Base-by-base conservation (phyloP, 331 rosid species). In the Quercus phellos region DNA sequence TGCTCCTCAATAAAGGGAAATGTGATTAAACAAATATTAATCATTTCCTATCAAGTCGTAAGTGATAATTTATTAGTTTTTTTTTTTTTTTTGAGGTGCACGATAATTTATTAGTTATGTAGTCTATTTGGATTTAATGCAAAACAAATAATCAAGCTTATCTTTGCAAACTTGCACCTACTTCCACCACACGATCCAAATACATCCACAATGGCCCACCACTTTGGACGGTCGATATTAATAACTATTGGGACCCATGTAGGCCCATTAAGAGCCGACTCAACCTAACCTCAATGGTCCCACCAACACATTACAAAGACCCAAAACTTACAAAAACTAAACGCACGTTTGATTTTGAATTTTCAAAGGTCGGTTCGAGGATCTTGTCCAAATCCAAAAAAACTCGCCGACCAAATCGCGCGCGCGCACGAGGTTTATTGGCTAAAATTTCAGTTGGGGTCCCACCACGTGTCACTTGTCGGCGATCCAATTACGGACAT, bases 321-420 rank as follows among this genome's bases (percentile, higher is more conserved):
- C 16, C 17, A 2, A 13, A 38, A 0, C 3, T 13, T 16, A 2
- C 19, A 7, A 0, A 67, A 34, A n/a, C 2, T 63, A 42, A 38
- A 38, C 73, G 1, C 58, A 53, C 53, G 16, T 46, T 46, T 46
- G 0, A 38, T 38, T 43, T 79, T 18, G 55, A n/a, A 67, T 42
- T 27, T 43, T 80, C 76, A 74, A 68, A 21, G 75, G 84, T 80
- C 84, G 76, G 84, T 80, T 26, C 30, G 53, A 46, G 16, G 17
- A 0, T 46, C 53, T 13, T 3, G 67, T 61, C 54, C 51, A 55
- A 11, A 34, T 55, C 76, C 55, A 56, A 74, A 55, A 13, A 56
- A 30, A 38, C 12, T 43, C 55, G 42, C 76, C 24, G 14, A 2
- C 21, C 70, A 67, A 14, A 6, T 1, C n/a, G 68, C 27, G 18